Conservation (phyloP, 257 asterid genomes). For the Scutellaria minor region DNA sequence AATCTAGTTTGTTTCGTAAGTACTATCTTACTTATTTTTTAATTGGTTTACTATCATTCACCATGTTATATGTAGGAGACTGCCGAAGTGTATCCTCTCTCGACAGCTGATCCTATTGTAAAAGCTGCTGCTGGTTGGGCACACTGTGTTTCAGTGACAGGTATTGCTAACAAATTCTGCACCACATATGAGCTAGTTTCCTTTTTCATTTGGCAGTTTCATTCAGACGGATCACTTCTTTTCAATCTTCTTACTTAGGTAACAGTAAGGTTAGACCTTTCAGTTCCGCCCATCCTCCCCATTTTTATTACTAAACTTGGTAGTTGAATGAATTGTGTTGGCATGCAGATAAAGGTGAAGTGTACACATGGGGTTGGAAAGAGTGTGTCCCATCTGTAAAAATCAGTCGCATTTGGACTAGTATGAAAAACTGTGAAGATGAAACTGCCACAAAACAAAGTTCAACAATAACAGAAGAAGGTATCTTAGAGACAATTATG, state of each 20-base stretch:
- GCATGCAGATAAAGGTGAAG: conserved; percentile 59
- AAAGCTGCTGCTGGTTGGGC: conserved; percentile 90
- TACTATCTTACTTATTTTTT: background rate
- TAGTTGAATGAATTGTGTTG: conserved; percentile 7
- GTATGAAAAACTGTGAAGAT: conserved; percentile 44
- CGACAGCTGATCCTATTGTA: conserved; percentile 53
- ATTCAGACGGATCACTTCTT: background rate
- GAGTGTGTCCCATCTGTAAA: conserved; percentile 79
- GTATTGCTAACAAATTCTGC: conserved; percentile 35
- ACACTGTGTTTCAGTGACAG: conserved; percentile 73
- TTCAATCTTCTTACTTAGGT: conserved; percentile 3
- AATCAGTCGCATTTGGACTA: conserved; percentile 43
- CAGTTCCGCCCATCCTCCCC: background rate
- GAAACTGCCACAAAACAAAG: conserved; percentile 47
- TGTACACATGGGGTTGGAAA: conserved; percentile 87
- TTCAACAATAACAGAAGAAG: conserved; percentile 52
- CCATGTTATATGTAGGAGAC: conserved; percentile 48
- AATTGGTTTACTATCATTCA: conserved; percentile 39
- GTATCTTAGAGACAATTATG: conserved; percentile 37
- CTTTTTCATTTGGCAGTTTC: background rate
- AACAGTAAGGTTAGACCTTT: background rate
- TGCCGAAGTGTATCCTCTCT: conserved; percentile 67
- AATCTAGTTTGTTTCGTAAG: conserved; percentile 28
- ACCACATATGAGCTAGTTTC: conserved; percentile 2
- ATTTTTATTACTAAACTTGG: background rate